A percentile compares a stretch with the other conserved stretches of the same genome.
phyloP scores from a whole-genome alignment of 2,329 filamentous ascomycete genomes.

The Cercospora sp. region DNA sequence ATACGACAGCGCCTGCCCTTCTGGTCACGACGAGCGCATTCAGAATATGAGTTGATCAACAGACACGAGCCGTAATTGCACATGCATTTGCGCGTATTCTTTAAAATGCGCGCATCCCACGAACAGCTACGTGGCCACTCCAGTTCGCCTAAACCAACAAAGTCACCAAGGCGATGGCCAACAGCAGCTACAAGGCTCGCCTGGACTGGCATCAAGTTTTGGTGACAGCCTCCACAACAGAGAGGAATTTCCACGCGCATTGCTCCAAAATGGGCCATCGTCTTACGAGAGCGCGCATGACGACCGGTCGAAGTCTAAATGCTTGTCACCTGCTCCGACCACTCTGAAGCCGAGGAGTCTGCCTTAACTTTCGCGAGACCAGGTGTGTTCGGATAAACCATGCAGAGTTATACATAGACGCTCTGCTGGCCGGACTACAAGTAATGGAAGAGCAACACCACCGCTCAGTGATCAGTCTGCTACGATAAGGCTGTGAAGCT shows the following conservation, averaged over 20 bases:
- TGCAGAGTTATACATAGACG: neutral
- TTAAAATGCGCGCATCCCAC: neutral
- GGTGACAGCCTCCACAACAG: neutral
- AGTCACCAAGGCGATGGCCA: neutral
- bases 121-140: neutral
- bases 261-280: neutral
- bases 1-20: constrained; percentile 31
- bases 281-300: constrained; percentile 2
- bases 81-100: neutral
- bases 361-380: neutral
- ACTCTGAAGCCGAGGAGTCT: neutral
- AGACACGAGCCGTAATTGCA: constrained; percentile 31
- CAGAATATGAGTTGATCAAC: constrained; percentile 36
- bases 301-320: neutral
- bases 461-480: neutral
- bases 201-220: neutral
- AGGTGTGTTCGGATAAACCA: neutral
- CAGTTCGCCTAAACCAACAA: neutral
- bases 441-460: neutral
- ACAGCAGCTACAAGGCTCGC: neutral
- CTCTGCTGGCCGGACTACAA: neutral
- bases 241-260: neutral
- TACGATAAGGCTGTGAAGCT: neutral
- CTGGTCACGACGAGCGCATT: constrained; percentile 32
- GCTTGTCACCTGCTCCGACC: neutral